Conservation (phyloP, 805 yeast genomes). For the Clavispora santaluciae region DNA sequence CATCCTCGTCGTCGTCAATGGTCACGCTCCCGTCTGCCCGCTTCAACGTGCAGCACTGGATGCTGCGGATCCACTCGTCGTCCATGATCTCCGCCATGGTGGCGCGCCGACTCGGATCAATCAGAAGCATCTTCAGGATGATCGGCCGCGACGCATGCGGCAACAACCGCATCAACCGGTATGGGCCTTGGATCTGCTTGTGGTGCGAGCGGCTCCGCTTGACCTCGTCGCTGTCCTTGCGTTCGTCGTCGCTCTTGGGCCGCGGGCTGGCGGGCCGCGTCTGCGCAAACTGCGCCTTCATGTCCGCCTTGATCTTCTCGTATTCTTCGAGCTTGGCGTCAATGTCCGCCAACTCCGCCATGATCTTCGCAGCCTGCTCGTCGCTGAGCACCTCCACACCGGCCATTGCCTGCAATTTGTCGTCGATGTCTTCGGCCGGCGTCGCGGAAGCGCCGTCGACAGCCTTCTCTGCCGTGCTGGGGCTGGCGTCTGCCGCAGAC, state of each 20-base stretch:
- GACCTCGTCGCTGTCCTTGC: background rate
- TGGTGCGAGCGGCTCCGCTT: slow-evolving; percentile 35
- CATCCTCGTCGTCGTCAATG: slow-evolving; percentile 36
- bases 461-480: background rate
- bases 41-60: slow-evolving; percentile 54
- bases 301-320: slow-evolving; percentile 30
- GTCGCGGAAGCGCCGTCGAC: background rate
- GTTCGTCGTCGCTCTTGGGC: slow-evolving; percentile 2
- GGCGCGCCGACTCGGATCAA: slow-evolving; percentile 60
- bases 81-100: slow-evolving; percentile 58
- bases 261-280: slow-evolving; percentile 7
- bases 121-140: slow-evolving; percentile 57
- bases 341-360: slow-evolving; percentile 32
- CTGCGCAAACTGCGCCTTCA: slow-evolving; percentile 28
- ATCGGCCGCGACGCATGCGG: slow-evolving; percentile 84
- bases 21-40: slow-evolving; percentile 19
- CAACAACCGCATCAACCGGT: slow-evolving; percentile 69
- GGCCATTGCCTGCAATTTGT: slow-evolving; percentile 17
- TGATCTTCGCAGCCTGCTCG: slow-evolving; percentile 27
- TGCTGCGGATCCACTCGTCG: slow-evolving; percentile 69
- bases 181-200: slow-evolving; percentile 75
- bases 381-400: slow-evolving; percentile 27
- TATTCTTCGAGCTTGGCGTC: slow-evolving; percentile 34
- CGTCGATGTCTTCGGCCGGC: slow-evolving; percentile 3
- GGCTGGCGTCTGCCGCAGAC: background rate